Conservation (phyloP, 192 early-diverging fungal genomes). For the Coemansia aciculifera region DNA sequence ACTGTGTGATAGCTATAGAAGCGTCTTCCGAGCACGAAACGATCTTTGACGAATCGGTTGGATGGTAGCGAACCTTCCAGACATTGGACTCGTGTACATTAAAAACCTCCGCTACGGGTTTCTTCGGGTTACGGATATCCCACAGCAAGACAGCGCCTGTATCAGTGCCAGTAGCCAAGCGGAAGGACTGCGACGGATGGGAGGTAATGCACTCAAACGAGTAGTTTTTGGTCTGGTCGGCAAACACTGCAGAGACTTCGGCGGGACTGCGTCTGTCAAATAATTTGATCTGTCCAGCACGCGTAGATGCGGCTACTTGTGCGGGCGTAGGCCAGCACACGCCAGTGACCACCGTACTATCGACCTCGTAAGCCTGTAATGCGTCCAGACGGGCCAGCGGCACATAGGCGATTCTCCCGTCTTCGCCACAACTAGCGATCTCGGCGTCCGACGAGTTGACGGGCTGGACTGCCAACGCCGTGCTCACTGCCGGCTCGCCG, state of each 20-base stretch:
- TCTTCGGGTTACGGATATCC: conserved; percentile 44
- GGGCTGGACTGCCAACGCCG: conserved; percentile 43
- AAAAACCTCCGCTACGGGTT: conserved; percentile 36
- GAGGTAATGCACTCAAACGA: conserved; percentile 46
- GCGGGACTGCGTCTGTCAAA: conserved; percentile 42
- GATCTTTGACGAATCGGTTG: conserved; percentile 29
- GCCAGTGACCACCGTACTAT: conserved; percentile 44
- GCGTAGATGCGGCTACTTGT: conserved; percentile 42
- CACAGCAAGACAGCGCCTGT: conserved; percentile 41
- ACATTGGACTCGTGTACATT: conserved; percentile 44
- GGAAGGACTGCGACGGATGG: conserved; percentile 54
- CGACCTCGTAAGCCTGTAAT: conserved; percentile 34
- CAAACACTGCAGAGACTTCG: conserved; percentile 33
- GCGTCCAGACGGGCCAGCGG: conserved; percentile 24
- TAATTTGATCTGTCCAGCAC: conserved; percentile 51
- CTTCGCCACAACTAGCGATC: conserved; percentile 55
- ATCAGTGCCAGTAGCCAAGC: conserved; percentile 49
- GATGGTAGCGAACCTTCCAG: conserved; percentile 47
- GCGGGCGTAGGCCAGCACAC: conserved; percentile 50
- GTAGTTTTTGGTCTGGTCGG: conserved; percentile 20
- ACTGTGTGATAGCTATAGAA: conserved; percentile 44
- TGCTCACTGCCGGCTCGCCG: conserved; percentile 30
- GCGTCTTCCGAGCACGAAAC: conserved; percentile 56
- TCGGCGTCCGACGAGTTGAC: conserved; percentile 14
- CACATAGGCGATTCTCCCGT: conserved; percentile 34